phyloP scores from a whole-genome alignment of 768 basidiomycete species.

The Serpula lacrymans region DNA sequence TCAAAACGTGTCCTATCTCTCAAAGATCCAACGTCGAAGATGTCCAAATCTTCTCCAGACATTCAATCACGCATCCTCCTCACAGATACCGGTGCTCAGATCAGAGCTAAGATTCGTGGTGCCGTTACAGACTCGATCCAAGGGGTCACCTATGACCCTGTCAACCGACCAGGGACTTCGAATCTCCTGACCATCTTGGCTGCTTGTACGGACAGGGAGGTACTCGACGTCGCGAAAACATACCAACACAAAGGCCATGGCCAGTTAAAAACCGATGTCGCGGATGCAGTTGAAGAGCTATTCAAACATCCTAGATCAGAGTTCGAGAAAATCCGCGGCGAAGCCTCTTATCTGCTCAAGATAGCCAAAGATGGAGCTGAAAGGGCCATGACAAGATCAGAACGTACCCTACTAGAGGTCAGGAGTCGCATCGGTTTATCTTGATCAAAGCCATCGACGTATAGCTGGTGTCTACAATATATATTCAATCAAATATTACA shows the following conservation, averaged over 20 bases:
- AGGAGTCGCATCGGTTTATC: constrained; percentile 60
- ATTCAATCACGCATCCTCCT: constrained; percentile 79
- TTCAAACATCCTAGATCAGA: constrained; percentile 66
- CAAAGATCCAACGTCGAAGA: constrained; percentile 80
- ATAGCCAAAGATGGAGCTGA: constrained; percentile 64
- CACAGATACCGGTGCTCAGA: constrained; percentile 64
- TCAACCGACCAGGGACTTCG: constrained; percentile 73
- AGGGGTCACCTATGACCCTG: constrained; percentile 80
- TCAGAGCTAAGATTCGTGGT: constrained; percentile 66
- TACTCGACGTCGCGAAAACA: constrained; percentile 40
- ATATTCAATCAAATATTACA: no score
- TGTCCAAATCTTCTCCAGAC: constrained; percentile 92
- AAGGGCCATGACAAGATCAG: constrained; percentile 60
- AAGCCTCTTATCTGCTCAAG: constrained; percentile 55
- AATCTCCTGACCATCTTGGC: constrained; percentile 81
- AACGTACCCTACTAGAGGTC: constrained; percentile 63
- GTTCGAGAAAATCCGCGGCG: constrained; percentile 60
- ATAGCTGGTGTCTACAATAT: background rate
- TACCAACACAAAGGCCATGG: constrained; percentile 61
- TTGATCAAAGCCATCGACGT: constrained; percentile 9
- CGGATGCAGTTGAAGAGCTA: constrained; percentile 66
- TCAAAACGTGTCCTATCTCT: constrained; percentile 84
- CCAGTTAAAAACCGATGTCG: constrained; percentile 69
- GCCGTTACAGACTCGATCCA: constrained; percentile 83
- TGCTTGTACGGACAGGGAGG: constrained; percentile 57